Evolutionary conservation across 1,284 basidiomycete genomes (phyloP).

Genomic region (Pisolithus thermaeus): DNA sequence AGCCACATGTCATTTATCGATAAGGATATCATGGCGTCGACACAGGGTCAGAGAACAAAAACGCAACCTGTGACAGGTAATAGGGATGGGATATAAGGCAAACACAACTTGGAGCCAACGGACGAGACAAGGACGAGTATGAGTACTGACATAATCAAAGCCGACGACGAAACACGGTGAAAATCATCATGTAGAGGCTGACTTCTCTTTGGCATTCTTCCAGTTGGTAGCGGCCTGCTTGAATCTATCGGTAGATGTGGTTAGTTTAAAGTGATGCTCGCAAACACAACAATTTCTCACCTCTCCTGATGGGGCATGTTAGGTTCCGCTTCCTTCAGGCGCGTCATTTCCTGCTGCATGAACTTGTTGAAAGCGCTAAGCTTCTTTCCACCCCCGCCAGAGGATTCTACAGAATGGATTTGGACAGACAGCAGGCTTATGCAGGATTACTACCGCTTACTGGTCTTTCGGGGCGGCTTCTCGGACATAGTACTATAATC

Average conservation of each 20-base stretch:
- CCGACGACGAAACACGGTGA: neutral
- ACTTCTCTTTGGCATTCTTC: constrained; percentile 68
- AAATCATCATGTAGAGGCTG: constrained; percentile 23
- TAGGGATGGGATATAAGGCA: too few species aligned
- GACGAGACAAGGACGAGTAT: too few species aligned
- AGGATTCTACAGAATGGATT: constrained; percentile 30
- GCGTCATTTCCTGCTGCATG: constrained; percentile 72
- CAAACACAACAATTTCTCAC: constrained; percentile 31
- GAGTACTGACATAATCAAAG: too few species aligned
- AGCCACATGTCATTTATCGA: constrained; percentile 24
- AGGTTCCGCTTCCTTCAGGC: constrained; percentile 66
- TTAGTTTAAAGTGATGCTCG: constrained; percentile 4
- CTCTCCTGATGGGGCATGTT: constrained; percentile 65
- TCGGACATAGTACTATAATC: constrained; percentile 24
- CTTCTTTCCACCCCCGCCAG: constrained; percentile 39
- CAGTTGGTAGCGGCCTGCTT: constrained; percentile 70
- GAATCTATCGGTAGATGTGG: constrained; percentile 42
- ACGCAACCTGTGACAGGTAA: constrained; percentile 10
- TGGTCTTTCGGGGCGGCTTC: constrained; percentile 31
- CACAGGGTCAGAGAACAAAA: constrained; percentile 7
- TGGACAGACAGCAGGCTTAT: constrained; percentile 1
- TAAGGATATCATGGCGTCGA: constrained; percentile 24
- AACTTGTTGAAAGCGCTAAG: constrained; percentile 72
- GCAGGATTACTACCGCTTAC: constrained; percentile 17
- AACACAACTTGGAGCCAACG: too few species aligned